These are phyloP conservation scores for Harringtonia aguacate DNA, from an alignment of 2,329 filamentous ascomycete genomes.

Conservation along the genomic window DNA sequence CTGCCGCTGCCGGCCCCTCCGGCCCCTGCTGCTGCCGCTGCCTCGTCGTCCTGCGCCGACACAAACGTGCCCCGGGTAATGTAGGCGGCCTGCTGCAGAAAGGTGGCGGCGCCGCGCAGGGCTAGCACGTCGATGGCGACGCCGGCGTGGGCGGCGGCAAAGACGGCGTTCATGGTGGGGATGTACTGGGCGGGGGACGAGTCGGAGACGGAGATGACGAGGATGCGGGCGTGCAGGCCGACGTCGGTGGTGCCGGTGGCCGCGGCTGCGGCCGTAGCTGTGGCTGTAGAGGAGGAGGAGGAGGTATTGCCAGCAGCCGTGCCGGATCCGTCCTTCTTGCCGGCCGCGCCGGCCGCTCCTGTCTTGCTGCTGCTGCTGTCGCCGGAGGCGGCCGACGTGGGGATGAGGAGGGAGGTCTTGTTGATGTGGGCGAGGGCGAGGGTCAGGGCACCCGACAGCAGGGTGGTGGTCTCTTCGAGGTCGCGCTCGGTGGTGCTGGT, in stretches of 20 bases:
- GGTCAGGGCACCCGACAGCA: conserved; percentile 83
- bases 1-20: no score
- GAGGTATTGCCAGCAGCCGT: neutral
- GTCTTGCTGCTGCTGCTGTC: conserved; percentile 2
- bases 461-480: conserved; percentile 67
- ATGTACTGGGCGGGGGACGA: conserved; percentile 87
- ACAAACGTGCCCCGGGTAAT: conserved; percentile 50
- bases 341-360: conserved; percentile 3
- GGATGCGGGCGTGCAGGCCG: conserved; percentile 67
- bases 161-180: conserved; percentile 96
- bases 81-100: conserved; percentile 79
- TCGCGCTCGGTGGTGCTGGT: conserved; percentile 52
- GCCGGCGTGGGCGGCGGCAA: conserved; percentile 78
- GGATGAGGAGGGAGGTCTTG: conserved; percentile 39
- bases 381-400: neutral
- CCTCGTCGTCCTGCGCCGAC: conserved; percentile 23
- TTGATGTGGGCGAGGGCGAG: conserved; percentile 86
- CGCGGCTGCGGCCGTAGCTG: conserved; percentile 11
- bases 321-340: neutral
- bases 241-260: conserved; percentile 23
- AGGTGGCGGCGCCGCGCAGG: conserved; percentile 74
- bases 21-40: no score
- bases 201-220: conserved; percentile 83
- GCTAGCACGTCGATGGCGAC: conserved; percentile 91
- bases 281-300: conserved; percentile 25